Percentiles rank a stretch among this genome's conserved stretches.
Conservation (phyloP, 176 grass and related monocot species). For the Thalia dealbata region DNA sequence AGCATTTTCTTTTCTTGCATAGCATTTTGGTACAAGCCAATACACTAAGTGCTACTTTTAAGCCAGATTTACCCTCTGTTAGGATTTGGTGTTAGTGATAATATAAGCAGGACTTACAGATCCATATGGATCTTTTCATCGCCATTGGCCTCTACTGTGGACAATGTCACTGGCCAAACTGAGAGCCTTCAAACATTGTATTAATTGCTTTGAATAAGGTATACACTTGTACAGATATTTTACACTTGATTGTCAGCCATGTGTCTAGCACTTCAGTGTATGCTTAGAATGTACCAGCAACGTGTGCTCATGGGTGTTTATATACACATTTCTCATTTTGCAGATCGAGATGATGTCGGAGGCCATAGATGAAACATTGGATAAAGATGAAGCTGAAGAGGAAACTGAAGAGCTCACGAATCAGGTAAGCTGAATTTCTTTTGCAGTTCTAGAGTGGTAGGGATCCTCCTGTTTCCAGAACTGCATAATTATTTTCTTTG, state of each 20-base stretch:
- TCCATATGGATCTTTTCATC: not conserved
- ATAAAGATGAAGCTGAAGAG: constrained; percentile 97
- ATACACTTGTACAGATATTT: not conserved
- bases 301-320: not conserved
- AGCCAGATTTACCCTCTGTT: not conserved
- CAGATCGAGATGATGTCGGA: constrained; percentile 99
- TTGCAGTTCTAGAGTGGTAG: not conserved
- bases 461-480: too few species aligned
- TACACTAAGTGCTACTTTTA: too few species aligned
- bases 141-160: not conserved
- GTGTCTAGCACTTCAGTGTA: not conserved
- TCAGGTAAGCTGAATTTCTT: constrained; percentile 45
- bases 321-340: not conserved
- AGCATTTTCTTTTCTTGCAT: too few species aligned
- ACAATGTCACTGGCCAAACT: not conserved
- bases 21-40: too few species aligned
- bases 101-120: not conserved
- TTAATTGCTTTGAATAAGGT: not conserved
- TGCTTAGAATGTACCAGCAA: not conserved
- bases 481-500: not conserved
- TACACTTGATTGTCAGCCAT: not conserved
- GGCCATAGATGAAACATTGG: constrained; percentile 83
- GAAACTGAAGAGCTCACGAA: constrained; percentile 99
- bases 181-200: not conserved
- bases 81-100: too few species aligned